Evolutionary conservation across 2,329 filamentous ascomycete genomes (phyloP).

Genomic region (Leptographium procerum): DNA sequence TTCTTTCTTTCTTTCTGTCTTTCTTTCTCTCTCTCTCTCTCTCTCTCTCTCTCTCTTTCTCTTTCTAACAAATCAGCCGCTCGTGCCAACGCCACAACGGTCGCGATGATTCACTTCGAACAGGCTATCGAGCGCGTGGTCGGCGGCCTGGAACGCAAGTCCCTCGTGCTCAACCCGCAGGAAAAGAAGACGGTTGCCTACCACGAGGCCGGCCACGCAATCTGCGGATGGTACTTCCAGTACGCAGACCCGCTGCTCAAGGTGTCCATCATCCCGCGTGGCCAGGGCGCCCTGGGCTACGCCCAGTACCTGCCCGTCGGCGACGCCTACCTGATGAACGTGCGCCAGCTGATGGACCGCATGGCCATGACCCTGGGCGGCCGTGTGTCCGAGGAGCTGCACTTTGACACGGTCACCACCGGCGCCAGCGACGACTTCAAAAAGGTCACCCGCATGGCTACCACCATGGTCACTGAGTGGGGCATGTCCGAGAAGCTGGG

Average conservation of each 20-base stretch:
- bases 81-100: slow-evolving; percentile 64
- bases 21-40: too few relatives aligned
- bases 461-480: slow-evolving; percentile 98
- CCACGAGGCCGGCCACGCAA: slow-evolving; percentile 84
- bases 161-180: slow-evolving; percentile 78
- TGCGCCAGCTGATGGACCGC: slow-evolving; percentile 92
- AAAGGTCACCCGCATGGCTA: slow-evolving; percentile 93
- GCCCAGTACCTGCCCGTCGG: slow-evolving; percentile 89
- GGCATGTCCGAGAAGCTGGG: slow-evolving; percentile 95
- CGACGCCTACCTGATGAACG: slow-evolving; percentile 92
- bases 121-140: slow-evolving; percentile 96
- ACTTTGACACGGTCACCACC: slow-evolving; percentile 92
- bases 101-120: slow-evolving; percentile 87
- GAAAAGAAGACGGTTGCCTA: slow-evolving; percentile 61
- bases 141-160: slow-evolving; percentile 94
- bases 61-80: slow-evolving; percentile 62
- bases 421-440: slow-evolving; percentile 96
- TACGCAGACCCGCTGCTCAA: slow-evolving; percentile 96
- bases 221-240: slow-evolving; percentile 96
- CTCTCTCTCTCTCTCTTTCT: too few relatives aligned
- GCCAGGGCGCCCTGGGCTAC: slow-evolving; percentile 86
- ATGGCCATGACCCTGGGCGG: slow-evolving; percentile 99
- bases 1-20: too few relatives aligned
- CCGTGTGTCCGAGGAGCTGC: slow-evolving; percentile 87
- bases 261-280: slow-evolving; percentile 95